Base-by-base conservation (phyloP, 2,329 filamentous ascomycete genomes). In the Colletotrichum liaoningense region DNA sequence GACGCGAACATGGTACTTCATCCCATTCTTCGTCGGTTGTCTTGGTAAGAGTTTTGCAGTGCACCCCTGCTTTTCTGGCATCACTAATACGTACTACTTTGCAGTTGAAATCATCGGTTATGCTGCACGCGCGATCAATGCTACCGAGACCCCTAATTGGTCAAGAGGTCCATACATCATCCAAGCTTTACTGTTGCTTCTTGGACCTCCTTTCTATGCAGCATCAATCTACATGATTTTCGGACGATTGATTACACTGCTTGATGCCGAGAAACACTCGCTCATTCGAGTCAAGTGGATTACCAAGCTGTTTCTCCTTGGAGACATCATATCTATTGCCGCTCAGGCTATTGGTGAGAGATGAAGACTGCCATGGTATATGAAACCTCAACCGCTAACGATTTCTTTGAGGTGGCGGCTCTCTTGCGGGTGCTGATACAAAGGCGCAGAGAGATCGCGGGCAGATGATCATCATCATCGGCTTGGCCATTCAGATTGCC, bases 401-500 rank as follows among this genome's bases (percentile, higher is more conserved):
- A 8, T 5, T 8, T 49, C 16, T 9, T 1, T 4, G 9, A 72
- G 63, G 59, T 35, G 42, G 59, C 60, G 58, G 72, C 16, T 63
- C 38, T 22, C 64, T 81, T 9, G 76, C 78, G 9, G 52, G 63
- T n/a, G 78, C 73, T 60, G 76, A 83, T 14, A 42, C 9, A 3
- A 35, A 26, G 35, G 52, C 46, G 5, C n/a, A 58, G 4, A 66
- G 49, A 72, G 38, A 63, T n/a, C 76, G 76, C 2, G 87, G 86
- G 22, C 81, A 87, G 72, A 82, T 85, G 16, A 80, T 90, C 49
- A 86, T 91, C 5, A 79, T 91, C 9, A 85, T 78, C 2, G 89
- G 89, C 2, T 79, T 92, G 2, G 79, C 85, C 22, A 79, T 91
- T 14, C 89, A 91, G 76, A 83, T 91, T n/a, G 42, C 88, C 12